phyloP scores from a whole-genome alignment of 1,284 basidiomycete species.

The Rhodotorula sp. region DNA sequence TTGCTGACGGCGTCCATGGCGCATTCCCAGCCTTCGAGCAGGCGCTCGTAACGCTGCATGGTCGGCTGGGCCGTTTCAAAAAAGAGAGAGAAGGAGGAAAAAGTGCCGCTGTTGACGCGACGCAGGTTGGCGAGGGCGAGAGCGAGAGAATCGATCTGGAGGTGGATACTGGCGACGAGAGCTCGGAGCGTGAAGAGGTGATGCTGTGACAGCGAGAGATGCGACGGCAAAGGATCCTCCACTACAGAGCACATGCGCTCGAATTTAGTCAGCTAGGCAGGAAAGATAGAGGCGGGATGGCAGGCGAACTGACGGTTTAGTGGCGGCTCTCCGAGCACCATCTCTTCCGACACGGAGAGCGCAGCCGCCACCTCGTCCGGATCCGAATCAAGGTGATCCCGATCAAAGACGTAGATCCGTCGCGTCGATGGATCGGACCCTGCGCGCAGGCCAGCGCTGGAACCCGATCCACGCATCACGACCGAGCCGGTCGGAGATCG shows the following conservation, averaged over 20 bases:
- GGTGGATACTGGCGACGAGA: slow-evolving; percentile 33
- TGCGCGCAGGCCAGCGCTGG: neutral
- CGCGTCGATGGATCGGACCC: neutral
- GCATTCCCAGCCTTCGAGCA: slow-evolving; percentile 31
- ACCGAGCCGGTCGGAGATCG: neutral
- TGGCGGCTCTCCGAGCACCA: slow-evolving; percentile 34
- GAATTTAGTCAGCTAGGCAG: neutral
- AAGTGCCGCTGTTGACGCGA: slow-evolving; percentile 34
- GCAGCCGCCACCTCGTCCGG: slow-evolving; percentile 28
- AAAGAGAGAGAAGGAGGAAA: slow-evolving; percentile 22
- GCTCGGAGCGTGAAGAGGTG: slow-evolving; percentile 42
- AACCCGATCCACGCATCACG: neutral
- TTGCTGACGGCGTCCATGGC: slow-evolving; percentile 36
- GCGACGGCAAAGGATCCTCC: slow-evolving; percentile 39
- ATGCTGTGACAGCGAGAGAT: slow-evolving; percentile 40
- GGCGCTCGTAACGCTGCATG: slow-evolving; percentile 15
- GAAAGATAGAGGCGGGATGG: too few relatives aligned
- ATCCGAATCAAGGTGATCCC: slow-evolving; percentile 40
- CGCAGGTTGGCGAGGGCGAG: slow-evolving; percentile 37
- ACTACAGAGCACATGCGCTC: neutral
- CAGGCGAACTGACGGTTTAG: slow-evolving; percentile 24
- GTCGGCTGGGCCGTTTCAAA: slow-evolving; percentile 17
- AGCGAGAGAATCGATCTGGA: slow-evolving; percentile 35
- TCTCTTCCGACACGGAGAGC: slow-evolving; percentile 28
- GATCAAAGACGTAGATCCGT: slow-evolving; percentile 37